Evolutionary conservation across 768 basidiomycete species (phyloP), one percentile per base, ranked within the genome.

Genomic region (Calocybe indica): DNA sequence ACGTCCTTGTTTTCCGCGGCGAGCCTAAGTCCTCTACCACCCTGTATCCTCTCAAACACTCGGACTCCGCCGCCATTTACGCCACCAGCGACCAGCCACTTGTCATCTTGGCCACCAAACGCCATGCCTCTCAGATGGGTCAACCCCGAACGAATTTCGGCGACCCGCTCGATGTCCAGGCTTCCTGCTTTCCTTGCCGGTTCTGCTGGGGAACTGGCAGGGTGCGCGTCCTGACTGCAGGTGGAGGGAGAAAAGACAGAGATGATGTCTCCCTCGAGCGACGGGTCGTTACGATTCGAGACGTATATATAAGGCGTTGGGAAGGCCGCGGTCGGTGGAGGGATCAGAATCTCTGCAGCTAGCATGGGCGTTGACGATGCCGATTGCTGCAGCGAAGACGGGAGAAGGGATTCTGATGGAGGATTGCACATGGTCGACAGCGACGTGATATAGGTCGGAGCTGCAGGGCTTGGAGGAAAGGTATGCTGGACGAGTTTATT

Each of bases 221-320:
- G 22, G 22, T 22, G 22, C 22, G 22, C 22, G 22, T 22, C 22
- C 22, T 22, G 22, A 22, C 22, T 22, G 22, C 22, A 22, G 22
- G 61, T 56, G 28, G 70, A 70, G 12, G 71, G 62, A 6, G 76
- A 70, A 65, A 85, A 89, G 31, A 90, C 75, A 5, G 86, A 74
- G 52, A 92, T 78, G 30, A 78, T 77, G 61, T 92, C 88, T 15
- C 88, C 87, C 40, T 74, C 79, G 0, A 79, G 69, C 14, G 78
- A 74, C 5, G 82, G 82, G 56, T 88, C 81, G 55, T 88, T 83
- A 31, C 89, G 74, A 62, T 90, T 92, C 3, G 88, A 84, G 8
- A 79, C 66, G 58, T 88, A 91, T 11, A 90, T 65, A 61, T 83
- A 83, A 2, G 78, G 71, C 0, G 64, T 68, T 0, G 80, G 70